Base-by-base conservation (phyloP, 1,284 basidiomycete genomes). In the Sporisorium scitamineum region DNA sequence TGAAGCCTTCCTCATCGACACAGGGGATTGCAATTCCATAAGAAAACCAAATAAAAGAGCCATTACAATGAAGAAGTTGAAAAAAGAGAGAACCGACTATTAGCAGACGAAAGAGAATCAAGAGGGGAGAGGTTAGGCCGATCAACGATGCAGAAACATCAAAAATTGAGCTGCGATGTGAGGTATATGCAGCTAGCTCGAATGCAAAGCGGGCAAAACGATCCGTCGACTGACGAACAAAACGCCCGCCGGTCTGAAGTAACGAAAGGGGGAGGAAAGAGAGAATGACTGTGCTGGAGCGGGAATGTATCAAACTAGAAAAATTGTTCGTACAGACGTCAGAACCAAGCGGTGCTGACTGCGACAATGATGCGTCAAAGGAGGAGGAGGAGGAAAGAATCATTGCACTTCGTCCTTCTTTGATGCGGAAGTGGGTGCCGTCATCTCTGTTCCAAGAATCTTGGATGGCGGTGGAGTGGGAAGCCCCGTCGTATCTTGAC, bases 391-490 rank as follows among this genome's bases (percentile, higher is more conserved):
- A n/a, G n/a, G n/a, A n/a, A n/a, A n/a, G n/a, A n/a, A 37, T 58
- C 48, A 59, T 7, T 26, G n/a, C 24, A 37, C 8, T 18, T 57
- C 54, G 37, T 31, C 44, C 24, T 59, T 51, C 3, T 56, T 51
- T 18, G 68, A 54, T 32, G 27, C 47, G 2, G 45, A 24, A n/a
- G 53, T 45, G 18, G 61, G 20, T 22, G 61, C 45, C 5, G 32
- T 3, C 24, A n/a, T 48, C 18, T 58, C 62, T 7, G 59, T 22
- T 34, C 45, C 59, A 14, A 75, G 52, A 29, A 77, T 77, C 47
- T 77, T 77, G 63, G 75, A 77, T 16, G 70, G 39, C 11, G 75
- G 75, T 18, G 75, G 75, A 11, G 75, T 73, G 7, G 75, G 75
- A n/a, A 73, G 64, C 4, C 67, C 67, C 9, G 62, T 61, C 18